These are phyloP conservation scores for Eruca vesicaria DNA, from an alignment of 441 rosid genomes.

Conservation along the genomic window DNA sequence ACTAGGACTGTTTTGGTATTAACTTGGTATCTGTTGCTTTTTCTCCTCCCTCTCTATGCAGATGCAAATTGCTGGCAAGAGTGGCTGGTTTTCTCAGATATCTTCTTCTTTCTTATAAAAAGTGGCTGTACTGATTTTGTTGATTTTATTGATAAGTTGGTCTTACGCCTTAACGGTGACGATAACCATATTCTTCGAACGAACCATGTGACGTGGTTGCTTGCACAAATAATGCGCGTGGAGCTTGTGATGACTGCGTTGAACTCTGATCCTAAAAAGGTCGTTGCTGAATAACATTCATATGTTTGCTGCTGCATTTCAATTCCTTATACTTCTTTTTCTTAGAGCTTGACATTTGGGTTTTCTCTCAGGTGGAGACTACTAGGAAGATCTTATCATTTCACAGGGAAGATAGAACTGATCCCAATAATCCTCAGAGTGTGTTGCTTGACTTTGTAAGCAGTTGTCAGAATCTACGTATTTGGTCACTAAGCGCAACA, in stretches of 20 bases:
- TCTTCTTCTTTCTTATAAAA: slow-evolving; percentile 81
- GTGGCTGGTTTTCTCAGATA: slow-evolving; percentile 96
- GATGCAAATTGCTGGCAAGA: slow-evolving; percentile 98
- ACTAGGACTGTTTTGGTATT: slow-evolving; percentile 14
- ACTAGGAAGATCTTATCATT: slow-evolving; percentile 85
- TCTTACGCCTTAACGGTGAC: slow-evolving; percentile 64
- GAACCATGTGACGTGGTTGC: slow-evolving; percentile 97
- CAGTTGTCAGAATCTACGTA: slow-evolving; percentile 94
- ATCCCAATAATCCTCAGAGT: slow-evolving; percentile 91
- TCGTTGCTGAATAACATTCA: slow-evolving; percentile 30
- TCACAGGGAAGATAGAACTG: slow-evolving; percentile 95
- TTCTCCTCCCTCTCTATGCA: slow-evolving; percentile 41
- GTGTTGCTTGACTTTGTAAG: slow-evolving; percentile 96
- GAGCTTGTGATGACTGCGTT: slow-evolving; percentile 86
- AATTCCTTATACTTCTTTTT: neutral
- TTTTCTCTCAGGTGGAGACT: slow-evolving; percentile 77
- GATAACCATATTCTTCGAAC: slow-evolving; percentile 86
- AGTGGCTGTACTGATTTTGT: slow-evolving; percentile 95
- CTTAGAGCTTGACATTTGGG: slow-evolving; percentile 17
- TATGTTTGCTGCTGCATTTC: slow-evolving; percentile 14
- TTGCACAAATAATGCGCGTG: slow-evolving; percentile 84
- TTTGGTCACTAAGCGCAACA: slow-evolving; percentile 89
- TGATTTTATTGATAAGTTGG: slow-evolving; percentile 94
- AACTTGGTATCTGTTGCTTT: slow-evolving; percentile 30
- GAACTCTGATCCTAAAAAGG: slow-evolving; percentile 84